Evolutionary conservation across 148 eudicot species (phyloP).

Genomic region (Cornus suecica): DNA sequence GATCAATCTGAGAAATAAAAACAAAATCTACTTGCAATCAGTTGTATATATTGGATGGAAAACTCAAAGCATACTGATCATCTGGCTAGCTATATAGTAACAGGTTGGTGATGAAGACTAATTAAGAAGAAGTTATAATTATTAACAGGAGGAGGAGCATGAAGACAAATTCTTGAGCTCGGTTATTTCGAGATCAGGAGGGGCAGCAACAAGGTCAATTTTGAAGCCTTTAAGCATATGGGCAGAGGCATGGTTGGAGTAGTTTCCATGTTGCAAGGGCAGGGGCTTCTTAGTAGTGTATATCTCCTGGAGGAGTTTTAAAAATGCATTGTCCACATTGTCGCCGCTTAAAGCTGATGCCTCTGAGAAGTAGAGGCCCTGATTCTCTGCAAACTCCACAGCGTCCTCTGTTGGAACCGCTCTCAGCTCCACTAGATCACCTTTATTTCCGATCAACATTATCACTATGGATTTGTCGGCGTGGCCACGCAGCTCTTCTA

Average conservation of each 20-base stretch:
- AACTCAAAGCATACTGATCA: no score
- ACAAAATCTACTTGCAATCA: no score
- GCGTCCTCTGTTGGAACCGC: slow-evolving; percentile 69
- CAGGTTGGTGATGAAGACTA: no score
- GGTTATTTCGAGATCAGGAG: slow-evolving; percentile 62
- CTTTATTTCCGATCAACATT: slow-evolving; percentile 78
- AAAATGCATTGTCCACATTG: slow-evolving; percentile 71
- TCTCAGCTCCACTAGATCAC: slow-evolving; percentile 60
- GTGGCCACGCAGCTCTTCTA: slow-evolving; percentile 79
- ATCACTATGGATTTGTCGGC: slow-evolving; percentile 72
- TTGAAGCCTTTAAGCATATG: slow-evolving; percentile 57
- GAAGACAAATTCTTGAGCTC: slow-evolving; percentile 68
- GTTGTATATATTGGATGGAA: no score
- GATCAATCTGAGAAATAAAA: no score
- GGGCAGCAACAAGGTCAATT: slow-evolving; percentile 43
- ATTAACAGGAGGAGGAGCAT: slow-evolving; percentile 54
- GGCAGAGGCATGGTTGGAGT: no score
- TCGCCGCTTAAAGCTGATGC: slow-evolving; percentile 77
- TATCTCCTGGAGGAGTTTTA: slow-evolving; percentile 61
- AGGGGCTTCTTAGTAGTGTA: slow-evolving; percentile 54
- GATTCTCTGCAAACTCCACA: slow-evolving; percentile 63
- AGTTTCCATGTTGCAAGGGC: no score
- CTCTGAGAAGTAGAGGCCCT: slow-evolving; percentile 70
- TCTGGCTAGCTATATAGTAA: no score
- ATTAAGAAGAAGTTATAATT: no score